Evolutionary conservation across 2,329 filamentous ascomycete species (phyloP), one percentile per base, ranked within the genome.

Genomic region (Diaporthe sp.): DNA sequence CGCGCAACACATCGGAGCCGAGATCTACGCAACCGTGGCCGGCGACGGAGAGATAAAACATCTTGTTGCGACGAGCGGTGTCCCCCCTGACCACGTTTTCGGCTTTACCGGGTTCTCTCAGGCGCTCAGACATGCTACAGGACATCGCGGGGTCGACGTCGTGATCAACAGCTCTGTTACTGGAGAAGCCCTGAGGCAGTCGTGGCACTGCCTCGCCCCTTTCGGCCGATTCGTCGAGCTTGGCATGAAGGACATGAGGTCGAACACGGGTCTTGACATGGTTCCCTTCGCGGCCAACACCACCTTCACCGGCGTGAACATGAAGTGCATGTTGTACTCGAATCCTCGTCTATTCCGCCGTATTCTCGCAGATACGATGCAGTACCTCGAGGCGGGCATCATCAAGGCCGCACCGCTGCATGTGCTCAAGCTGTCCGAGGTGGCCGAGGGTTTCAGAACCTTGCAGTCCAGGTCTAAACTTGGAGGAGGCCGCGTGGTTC

Each of bases 81-180:
- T 75, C 4, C 71, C 51, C 0, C 61, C 25, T 13, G 25, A 74
- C 39, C 71, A 37, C 46, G 83, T 87, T n/a, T 81, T 86, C 71
- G 79, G 80, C 49, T 55, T 57, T 6, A 9, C 49, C 1, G 61
- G 55, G 7, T 86, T 87, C 75, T 76, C 77, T 1, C 44, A 76
- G 0, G 80, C 78, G 2, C 72, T 86, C 4, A 75, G 80, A 70
- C 49, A 68, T 0, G 78, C 78, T 7, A 85, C 82, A 1, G 61
- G 76, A 22, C 76, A 80, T 19, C 72, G 74, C 8, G 82, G 84
- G 37, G 82, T 84, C 17, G 68, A 71, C 9, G 68, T 71, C 4
- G 74, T 75, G 42, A 37, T 75, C 6, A 75, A 75, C 42, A 44
- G 51, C 22, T 71, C 68, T 7, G 4, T 71, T 19, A 59, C 68